Conservation (phyloP, 2,329 filamentous ascomycete species). For the Sporothrix brunneoviolacea region DNA sequence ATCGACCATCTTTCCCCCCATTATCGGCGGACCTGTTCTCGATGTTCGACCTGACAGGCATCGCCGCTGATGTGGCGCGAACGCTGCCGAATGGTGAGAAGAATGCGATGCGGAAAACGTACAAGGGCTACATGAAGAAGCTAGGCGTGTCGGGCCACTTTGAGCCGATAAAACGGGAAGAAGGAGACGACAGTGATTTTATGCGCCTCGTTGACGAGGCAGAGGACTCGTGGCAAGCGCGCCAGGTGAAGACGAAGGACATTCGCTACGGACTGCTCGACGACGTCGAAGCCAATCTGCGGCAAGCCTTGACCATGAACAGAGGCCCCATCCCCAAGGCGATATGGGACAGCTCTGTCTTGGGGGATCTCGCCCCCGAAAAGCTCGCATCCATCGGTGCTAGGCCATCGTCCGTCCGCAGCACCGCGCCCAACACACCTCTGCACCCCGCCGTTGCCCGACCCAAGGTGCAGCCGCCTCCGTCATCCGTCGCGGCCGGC, state of each 20-base stretch:
- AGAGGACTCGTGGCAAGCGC: conserved; percentile 51
- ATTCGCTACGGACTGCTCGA: conserved; percentile 47
- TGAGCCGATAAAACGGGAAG: conserved; percentile 51
- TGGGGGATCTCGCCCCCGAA: conserved; percentile 48
- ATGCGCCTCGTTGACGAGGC: conserved; percentile 44
- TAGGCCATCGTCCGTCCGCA: conserved; percentile 37
- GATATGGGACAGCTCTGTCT: conserved; percentile 51
- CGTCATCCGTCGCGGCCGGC: conserved; percentile 26
- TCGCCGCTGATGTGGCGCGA: conserved; percentile 56
- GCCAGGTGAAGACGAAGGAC: conserved; percentile 47
- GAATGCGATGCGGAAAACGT: conserved; percentile 60
- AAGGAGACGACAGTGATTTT: conserved; percentile 45
- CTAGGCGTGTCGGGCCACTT: conserved; percentile 56
- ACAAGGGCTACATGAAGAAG: conserved; percentile 62
- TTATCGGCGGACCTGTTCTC: conserved; percentile 53
- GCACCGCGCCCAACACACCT: conserved; percentile 49
- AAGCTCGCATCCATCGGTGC: conserved; percentile 29
- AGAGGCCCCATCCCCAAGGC: conserved; percentile 49
- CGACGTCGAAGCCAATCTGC: conserved; percentile 37
- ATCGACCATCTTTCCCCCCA: conserved; percentile 41
- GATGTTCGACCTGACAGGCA: conserved; percentile 47
- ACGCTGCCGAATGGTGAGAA: conserved; percentile 60
- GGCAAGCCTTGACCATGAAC: conserved; percentile 49
- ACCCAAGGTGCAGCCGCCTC: conserved; percentile 28
- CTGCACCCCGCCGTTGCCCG: conserved; percentile 30